Evolutionary conservation across 2,329 filamentous ascomycete genomes (phyloP).

Genomic region (Pseudonectria foliicola): DNA sequence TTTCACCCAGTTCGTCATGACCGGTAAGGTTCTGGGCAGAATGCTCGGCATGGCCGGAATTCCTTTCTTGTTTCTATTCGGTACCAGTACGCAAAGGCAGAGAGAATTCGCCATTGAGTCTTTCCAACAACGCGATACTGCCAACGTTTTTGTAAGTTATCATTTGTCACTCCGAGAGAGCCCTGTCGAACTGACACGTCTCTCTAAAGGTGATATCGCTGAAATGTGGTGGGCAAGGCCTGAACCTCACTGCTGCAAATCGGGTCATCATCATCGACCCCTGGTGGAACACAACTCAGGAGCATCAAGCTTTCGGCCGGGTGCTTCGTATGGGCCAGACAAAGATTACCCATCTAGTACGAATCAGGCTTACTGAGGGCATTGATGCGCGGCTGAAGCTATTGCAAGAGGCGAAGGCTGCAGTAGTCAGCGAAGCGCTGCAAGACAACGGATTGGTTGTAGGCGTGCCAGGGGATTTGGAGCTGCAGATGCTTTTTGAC

Average conservation of each 20-base stretch:
- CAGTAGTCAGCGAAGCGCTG: constrained; percentile 30
- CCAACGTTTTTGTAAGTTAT: constrained; percentile 30
- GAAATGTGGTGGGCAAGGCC: constrained; percentile 28
- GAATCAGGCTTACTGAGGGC: constrained; percentile 46
- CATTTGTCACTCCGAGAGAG: neutral
- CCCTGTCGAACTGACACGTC: constrained; percentile 5
- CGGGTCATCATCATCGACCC: constrained; percentile 48
- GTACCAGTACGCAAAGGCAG: constrained; percentile 10
- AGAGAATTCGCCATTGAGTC: constrained; percentile 11
- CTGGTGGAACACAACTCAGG: constrained; percentile 55
- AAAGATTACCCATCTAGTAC: constrained; percentile 51
- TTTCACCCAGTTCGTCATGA: constrained; percentile 28
- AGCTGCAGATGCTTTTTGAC: constrained; percentile 4
- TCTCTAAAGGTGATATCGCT: constrained; percentile 27
- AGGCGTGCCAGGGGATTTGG: rapidly evolving
- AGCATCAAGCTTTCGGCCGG: constrained; percentile 56
- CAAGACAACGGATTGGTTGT: constrained; percentile 22
- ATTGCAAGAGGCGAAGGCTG: constrained; percentile 51
- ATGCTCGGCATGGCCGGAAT: constrained; percentile 25
- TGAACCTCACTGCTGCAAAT: constrained; percentile 38
- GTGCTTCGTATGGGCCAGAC: constrained; percentile 59
- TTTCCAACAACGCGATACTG: constrained; percentile 10
- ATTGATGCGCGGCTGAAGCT: constrained; percentile 51
- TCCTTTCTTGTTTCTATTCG: constrained; percentile 32
- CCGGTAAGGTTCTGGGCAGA: constrained; percentile 27